Conservation (phyloP, 2,329 filamentous ascomycete genomes). For the Ophiostoma triangulosporum region DNA sequence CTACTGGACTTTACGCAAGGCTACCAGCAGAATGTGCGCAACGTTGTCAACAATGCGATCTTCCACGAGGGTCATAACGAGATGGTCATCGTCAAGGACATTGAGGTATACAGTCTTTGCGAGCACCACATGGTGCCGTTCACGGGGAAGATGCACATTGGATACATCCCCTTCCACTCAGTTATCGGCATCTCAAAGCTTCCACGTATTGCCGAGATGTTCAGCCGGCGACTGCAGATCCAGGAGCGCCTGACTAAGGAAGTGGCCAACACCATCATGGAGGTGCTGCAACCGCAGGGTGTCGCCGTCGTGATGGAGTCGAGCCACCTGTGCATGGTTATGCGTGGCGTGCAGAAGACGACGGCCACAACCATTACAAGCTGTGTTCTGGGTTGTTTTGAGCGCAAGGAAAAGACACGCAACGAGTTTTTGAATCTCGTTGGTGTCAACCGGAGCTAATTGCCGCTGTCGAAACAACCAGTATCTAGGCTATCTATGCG, state of each 20-base stretch:
- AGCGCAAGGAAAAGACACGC: slow-evolving; percentile 80
- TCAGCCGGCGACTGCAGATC: slow-evolving; percentile 81
- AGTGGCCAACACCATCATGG: slow-evolving; percentile 84
- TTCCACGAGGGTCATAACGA: slow-evolving; percentile 97
- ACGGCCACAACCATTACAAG: slow-evolving; percentile 80
- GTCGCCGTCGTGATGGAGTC: slow-evolving; percentile 97
- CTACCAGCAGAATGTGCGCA: slow-evolving; percentile 85
- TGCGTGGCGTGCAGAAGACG: slow-evolving; percentile 95
- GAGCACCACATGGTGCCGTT: slow-evolving; percentile 98
- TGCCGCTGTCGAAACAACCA: no score
- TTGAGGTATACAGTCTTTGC: slow-evolving; percentile 87
- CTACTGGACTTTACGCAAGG: slow-evolving; percentile 94
- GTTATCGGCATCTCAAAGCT: slow-evolving; percentile 94
- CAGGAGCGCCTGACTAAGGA: slow-evolving; percentile 95
- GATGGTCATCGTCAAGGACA: slow-evolving; percentile 95
- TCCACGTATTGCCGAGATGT: slow-evolving; percentile 94
- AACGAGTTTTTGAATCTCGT: slow-evolving; percentile 87
- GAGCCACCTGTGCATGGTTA: slow-evolving; percentile 95
- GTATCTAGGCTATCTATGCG: no score
- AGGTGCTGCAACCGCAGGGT: slow-evolving; percentile 84
- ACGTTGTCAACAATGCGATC: slow-evolving; percentile 85
- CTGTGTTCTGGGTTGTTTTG: slow-evolving; percentile 94
- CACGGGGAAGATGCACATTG: slow-evolving; percentile 98
- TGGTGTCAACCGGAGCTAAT: slow-evolving; percentile 37
- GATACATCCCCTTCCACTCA: slow-evolving; percentile 83